phyloP scores from a whole-genome alignment of 2,329 filamentous ascomycete genomes.

The Fusarium euwallaceae region DNA sequence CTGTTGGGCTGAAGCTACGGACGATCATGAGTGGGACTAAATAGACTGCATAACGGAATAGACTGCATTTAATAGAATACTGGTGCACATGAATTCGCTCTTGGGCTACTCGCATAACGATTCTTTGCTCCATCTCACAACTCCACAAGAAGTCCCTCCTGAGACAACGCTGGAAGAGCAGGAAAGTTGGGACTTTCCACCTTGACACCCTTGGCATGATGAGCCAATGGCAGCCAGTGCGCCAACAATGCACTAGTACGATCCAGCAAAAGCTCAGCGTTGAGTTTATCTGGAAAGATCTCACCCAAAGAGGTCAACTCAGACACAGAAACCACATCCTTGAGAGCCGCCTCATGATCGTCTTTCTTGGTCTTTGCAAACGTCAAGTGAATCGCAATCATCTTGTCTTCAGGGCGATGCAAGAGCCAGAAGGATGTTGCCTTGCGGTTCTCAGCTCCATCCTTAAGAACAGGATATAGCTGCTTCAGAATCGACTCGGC shows the following conservation, averaged over 20 bases:
- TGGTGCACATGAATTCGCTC: not conserved
- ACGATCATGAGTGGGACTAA: not conserved
- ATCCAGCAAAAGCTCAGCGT: slow-evolving; percentile 11
- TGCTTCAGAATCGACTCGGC: slow-evolving; percentile 30
- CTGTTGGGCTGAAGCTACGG: slow-evolving; percentile 4
- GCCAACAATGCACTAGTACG: slow-evolving; percentile 30
- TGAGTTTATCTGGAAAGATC: slow-evolving; percentile 25
- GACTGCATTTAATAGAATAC: not conserved
- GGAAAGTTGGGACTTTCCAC: slow-evolving; percentile 32
- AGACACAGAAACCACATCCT: not conserved
- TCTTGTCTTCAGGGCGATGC: slow-evolving; percentile 24
- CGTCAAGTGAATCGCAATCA: slow-evolving; percentile 31
- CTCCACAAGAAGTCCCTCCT: not conserved
- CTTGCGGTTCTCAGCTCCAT: slow-evolving; percentile 26
- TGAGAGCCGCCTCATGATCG: slow-evolving; percentile 7
- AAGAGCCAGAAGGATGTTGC: slow-evolving; percentile 38
- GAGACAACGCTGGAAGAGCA: not conserved
- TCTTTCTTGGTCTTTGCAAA: slow-evolving; percentile 14
- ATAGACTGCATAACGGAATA: not conserved
- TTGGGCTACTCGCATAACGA: not conserved
- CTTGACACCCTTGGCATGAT: slow-evolving; percentile 9
- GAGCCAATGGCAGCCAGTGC: slow-evolving; percentile 27
- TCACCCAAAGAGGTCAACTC: not conserved
- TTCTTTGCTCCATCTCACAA: not conserved
- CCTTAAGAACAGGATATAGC: slow-evolving; percentile 34